Evolutionary conservation across 768 basidiomycete species (phyloP), one percentile per base, ranked within the genome.

Genomic region (Phlegmacium glaucopus): DNA sequence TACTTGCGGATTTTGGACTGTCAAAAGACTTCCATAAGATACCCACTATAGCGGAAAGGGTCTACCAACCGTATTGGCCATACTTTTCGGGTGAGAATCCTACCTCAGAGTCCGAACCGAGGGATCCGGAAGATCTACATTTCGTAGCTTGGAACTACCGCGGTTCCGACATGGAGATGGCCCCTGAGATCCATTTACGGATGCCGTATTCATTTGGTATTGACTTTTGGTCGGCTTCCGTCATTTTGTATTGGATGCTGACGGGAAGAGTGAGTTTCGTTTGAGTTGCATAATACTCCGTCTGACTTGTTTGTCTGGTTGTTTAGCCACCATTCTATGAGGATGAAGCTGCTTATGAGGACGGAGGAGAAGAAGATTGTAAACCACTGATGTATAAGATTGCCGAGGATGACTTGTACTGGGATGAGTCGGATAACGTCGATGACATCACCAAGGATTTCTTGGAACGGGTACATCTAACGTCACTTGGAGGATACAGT

Each of bases 181-280:
- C 68, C 6, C 68, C 68, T 1, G 68, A 70, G 48, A 53, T 65
- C 4, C 53, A 61, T 40, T 45, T 47, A 3, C 43, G 56, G 22
- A 48, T 56, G 27, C 55, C 51, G 6, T 65, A 66, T 41, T 62
- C 62, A 2, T 67, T 65, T 53, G 61, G 61, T 10, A 59, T 63
- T 2, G 90, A 94, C 50, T 77, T 89, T 39, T 94, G 90, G 90
- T 87, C 90, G 1, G 62, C 87, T 4, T 87, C 87, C 0, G 79
- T 89, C 42, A 75, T 89, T 25, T 74, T 92, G 4, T 85, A 85
- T 61, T 79, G 80, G 34, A 74, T 94, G 42, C 70, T 91, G 35
- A 81, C 80, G 0, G 88, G 87, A 9, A 66, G 74, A 39, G 68
- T 67, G 38, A 45, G 52, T 56, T 35, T 39, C 4, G 39, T 39